phyloP scores from a whole-genome alignment of 352 stramenopile genomes.

The Phytopythium ostracodes region DNA sequence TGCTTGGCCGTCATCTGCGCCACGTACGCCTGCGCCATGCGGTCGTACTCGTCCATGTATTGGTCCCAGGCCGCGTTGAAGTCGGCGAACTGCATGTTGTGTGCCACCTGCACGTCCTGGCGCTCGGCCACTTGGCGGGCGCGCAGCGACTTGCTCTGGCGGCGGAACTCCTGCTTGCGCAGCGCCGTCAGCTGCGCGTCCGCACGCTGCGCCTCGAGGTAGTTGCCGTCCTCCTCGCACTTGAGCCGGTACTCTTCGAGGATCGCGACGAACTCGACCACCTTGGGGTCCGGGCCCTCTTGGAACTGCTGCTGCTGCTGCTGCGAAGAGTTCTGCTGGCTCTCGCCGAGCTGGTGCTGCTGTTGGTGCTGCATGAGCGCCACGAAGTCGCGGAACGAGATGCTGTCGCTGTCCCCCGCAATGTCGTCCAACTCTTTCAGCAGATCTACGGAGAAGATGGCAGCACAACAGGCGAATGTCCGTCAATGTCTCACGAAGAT shows the following conservation, averaged over 20 bases:
- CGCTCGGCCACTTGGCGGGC: slow-evolving; percentile 89
- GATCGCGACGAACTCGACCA: slow-evolving; percentile 93
- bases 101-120: slow-evolving; percentile 93
- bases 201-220: slow-evolving; percentile 89
- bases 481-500: no score
- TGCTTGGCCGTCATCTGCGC: slow-evolving; percentile 94
- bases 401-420: slow-evolving; percentile 38
- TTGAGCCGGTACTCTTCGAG: slow-evolving; percentile 93
- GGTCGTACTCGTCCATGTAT: slow-evolving; percentile 95
- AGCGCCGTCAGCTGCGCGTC: slow-evolving; percentile 86
- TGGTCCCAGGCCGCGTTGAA: slow-evolving; percentile 94
- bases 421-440: slow-evolving; percentile 68
- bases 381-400: slow-evolving; percentile 68
- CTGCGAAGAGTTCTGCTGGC: neutral
- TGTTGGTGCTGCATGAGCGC: slow-evolving; percentile 43
- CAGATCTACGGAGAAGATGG: slow-evolving; percentile 35
- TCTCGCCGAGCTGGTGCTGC: slow-evolving; percentile 13
- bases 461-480: slow-evolving; percentile 1
- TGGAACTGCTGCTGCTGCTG: slow-evolving; percentile 28
- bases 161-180: slow-evolving; percentile 89
- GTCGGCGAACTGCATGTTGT: slow-evolving; percentile 95
- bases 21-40: slow-evolving; percentile 93
- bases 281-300: slow-evolving; percentile 82
- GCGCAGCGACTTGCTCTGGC: slow-evolving; percentile 89
- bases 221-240: slow-evolving; percentile 93